Conservation (phyloP, 2,329 filamentous ascomycete genomes). For the Metarhizium anisopliae region DNA sequence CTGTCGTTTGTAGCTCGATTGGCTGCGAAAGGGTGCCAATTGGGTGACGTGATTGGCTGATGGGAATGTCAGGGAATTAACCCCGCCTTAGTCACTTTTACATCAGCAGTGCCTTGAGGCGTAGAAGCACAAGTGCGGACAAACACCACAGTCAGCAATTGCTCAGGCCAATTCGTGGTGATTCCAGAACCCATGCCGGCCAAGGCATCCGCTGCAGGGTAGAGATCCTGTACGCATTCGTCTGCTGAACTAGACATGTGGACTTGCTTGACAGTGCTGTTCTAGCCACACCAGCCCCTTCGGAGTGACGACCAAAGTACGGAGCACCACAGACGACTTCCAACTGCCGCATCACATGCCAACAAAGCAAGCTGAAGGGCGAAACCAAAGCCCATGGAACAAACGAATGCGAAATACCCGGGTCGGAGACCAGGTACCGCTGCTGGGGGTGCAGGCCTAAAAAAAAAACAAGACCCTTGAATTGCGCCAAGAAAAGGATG, state of each 20-base stretch:
- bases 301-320: no score
- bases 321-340: not conserved
- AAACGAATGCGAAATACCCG: not conserved
- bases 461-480: not conserved
- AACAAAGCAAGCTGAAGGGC: not conserved
- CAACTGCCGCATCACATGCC: not conserved
- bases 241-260: no score
- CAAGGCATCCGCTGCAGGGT: no score
- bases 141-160: no score
- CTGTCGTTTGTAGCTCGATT: not conserved
- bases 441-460: not conserved
- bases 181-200: no score
- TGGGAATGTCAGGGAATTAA: not conserved
- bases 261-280: no score
- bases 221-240: no score
- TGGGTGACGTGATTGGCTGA: not conserved
- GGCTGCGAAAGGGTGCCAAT: not conserved
- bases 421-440: not conserved
- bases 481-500: not conserved
- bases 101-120: conserved; percentile 13
- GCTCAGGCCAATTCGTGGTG: no score
- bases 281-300: no score
- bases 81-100: conserved; percentile 18
- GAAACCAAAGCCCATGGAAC: no score
- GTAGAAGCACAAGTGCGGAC: no score